phyloP scores from a whole-genome alignment of 2,329 filamentous ascomycete species.

The Thelonectria olida region DNA sequence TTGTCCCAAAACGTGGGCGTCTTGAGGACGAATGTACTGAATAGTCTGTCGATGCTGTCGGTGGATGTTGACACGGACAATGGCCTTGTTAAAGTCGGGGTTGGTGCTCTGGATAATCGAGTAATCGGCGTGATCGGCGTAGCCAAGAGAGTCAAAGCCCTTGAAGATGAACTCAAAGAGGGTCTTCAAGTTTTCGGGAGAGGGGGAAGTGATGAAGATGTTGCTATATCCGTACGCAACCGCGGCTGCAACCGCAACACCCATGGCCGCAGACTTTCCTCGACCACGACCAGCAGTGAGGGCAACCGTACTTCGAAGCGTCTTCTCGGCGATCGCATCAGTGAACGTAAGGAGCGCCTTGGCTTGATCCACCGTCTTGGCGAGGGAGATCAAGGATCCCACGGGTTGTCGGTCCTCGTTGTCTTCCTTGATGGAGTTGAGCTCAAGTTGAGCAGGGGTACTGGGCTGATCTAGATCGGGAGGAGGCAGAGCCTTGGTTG shows the following conservation, averaged over 20 bases:
- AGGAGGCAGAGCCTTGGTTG: slow-evolving; percentile 82
- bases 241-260: slow-evolving; percentile 92
- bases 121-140: slow-evolving; percentile 95
- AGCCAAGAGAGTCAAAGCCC: slow-evolving; percentile 93
- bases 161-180: slow-evolving; percentile 99
- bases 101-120: slow-evolving; percentile 98
- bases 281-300: slow-evolving; percentile 93
- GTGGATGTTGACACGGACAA: slow-evolving; percentile 96
- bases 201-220: slow-evolving; percentile 98
- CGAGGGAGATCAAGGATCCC: slow-evolving; percentile 83
- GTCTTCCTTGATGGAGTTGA: slow-evolving; percentile 88
- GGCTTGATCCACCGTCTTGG: slow-evolving; percentile 92
- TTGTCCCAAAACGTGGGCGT: slow-evolving; percentile 93
- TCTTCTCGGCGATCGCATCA: slow-evolving; percentile 96
- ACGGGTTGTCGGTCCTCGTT: slow-evolving; percentile 87
- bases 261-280: slow-evolving; percentile 95
- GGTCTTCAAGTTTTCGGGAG: slow-evolving; percentile 97
- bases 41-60: slow-evolving; percentile 96
- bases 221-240: slow-evolving; percentile 98
- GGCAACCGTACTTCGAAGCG: slow-evolving; percentile 89
- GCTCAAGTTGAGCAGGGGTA: slow-evolving; percentile 76
- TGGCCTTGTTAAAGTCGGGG: slow-evolving; percentile 98
- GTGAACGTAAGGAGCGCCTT: slow-evolving; percentile 97
- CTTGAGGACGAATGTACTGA: slow-evolving; percentile 97
- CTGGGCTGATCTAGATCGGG: slow-evolving; percentile 78